Base-by-base conservation (phyloP, 768 basidiomycete species). In the Phlebiopsis gigantea region DNA sequence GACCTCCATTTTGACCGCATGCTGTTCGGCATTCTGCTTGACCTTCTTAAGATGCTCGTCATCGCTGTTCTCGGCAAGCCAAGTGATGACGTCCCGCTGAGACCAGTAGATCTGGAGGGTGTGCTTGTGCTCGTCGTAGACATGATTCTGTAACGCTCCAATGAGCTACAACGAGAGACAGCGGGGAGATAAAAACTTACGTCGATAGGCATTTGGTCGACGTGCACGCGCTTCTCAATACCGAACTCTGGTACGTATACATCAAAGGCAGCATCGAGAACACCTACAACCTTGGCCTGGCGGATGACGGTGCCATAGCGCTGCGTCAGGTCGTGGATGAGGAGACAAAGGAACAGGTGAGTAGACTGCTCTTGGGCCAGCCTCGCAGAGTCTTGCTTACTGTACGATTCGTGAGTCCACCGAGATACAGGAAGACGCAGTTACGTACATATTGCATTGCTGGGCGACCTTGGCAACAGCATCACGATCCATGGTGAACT, bases 141-240 rank as follows among this genome's bases (percentile, higher is more conserved):
- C 93, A 67, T 93, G 89, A 64, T 96, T 98, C 89, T 96, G 62
- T 4, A 50, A 14, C 24, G 26, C 34, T 17, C n/a, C n/a, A n/a
- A n/a, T n/a, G n/a, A n/a, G n/a, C n/a, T n/a, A n/a, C n/a, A n/a
- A n/a, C n/a, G 5, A 44, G 29, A 1, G 41, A 21, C 28, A n/a
- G n/a, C n/a, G n/a, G n/a, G n/a, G n/a, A 21, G 21, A 30, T 29
- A 12, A 46, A 22, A 8, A 72, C 87, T 73, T 66, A 94, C 93
- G 62, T 97, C 93, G 57, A 97, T 92, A 24, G 97, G 96, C 92
- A 99, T 97, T 73, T 98, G 94, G 68, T 98, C 97, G 42, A 95
- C 92, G 65, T 98, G 97, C 2, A 98, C 95, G 34, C 97, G 83
- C 77, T 99, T 99, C 76, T 99, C 97, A 63, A 99, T 98, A 29